Evolutionary conservation across 2,329 filamentous ascomycete genomes (phyloP).

Genomic region (Neofusicoccum parvum): DNA sequence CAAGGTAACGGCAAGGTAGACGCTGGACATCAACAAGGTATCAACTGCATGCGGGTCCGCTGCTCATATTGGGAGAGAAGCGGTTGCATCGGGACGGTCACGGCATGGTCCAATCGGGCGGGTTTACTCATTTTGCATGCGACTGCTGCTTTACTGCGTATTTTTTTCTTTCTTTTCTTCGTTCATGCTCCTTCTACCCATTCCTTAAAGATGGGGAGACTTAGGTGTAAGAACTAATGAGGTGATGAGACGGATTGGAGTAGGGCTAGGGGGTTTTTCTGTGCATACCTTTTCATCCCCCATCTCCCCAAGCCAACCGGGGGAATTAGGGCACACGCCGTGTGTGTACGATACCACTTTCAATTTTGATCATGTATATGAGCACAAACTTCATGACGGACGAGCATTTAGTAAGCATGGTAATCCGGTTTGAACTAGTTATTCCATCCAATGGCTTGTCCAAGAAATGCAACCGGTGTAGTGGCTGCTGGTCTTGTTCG

Average conservation of each 20-base stretch:
- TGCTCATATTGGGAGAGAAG: neutral
- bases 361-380: neutral
- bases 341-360: conserved; percentile 10
- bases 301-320: neutral
- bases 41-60: neutral
- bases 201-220: neutral
- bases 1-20: neutral
- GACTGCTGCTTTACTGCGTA: neutral
- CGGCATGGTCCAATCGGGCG: neutral
- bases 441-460: too few species aligned
- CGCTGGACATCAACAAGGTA: neutral
- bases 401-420: neutral
- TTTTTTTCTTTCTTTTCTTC: neutral
- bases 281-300: neutral
- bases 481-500: neutral
- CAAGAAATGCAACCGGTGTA: too few species aligned
- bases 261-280: neutral
- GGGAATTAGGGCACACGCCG: neutral
- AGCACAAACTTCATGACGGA: neutral
- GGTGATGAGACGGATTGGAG: neutral
- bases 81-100: neutral
- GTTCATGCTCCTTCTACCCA: neutral
- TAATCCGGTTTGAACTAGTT: neutral
- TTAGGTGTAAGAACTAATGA: neutral
- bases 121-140: neutral